A percentile compares a stretch with the other conserved stretches of the same genome.
Conservation (phyloP, 805 yeast species). For the Candida sanyiensis region DNA sequence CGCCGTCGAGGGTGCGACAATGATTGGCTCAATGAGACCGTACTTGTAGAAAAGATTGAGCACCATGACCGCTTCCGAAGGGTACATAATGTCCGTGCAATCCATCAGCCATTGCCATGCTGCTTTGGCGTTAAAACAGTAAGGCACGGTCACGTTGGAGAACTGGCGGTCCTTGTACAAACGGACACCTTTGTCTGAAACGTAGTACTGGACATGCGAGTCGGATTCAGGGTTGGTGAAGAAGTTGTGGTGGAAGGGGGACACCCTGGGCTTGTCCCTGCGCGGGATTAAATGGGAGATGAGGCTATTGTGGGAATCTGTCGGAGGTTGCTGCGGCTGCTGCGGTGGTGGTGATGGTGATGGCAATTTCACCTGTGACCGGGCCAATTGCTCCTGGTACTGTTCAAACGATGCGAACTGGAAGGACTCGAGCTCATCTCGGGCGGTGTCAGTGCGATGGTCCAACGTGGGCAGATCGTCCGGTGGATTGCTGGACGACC, state of each 20-base stretch:
- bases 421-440: constrained; percentile 33
- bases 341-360: background rate
- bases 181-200: constrained; percentile 59
- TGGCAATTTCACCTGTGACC: background rate
- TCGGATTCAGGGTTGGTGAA: constrained; percentile 89
- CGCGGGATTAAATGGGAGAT: background rate
- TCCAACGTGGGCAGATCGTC: constrained; percentile 41
- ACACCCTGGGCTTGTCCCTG: constrained; percentile 26
- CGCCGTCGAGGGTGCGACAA: constrained; percentile 31
- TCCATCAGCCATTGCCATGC: constrained; percentile 86
- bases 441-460: constrained; percentile 28
- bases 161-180: constrained; percentile 41
- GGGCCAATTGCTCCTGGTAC: constrained; percentile 3
- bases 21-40: constrained; percentile 43
- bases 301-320: background rate
- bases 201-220: constrained; percentile 73
- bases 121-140: constrained; percentile 68
- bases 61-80: constrained; percentile 47
- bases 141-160: constrained; percentile 27
- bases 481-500: constrained; percentile 52
- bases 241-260: constrained; percentile 70
- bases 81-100: constrained; percentile 65
- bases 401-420: constrained; percentile 9
- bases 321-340: background rate
- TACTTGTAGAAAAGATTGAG: constrained; percentile 44